Base-by-base conservation (phyloP, 805 yeast genomes). In the Brettanomyces anomalus region DNA sequence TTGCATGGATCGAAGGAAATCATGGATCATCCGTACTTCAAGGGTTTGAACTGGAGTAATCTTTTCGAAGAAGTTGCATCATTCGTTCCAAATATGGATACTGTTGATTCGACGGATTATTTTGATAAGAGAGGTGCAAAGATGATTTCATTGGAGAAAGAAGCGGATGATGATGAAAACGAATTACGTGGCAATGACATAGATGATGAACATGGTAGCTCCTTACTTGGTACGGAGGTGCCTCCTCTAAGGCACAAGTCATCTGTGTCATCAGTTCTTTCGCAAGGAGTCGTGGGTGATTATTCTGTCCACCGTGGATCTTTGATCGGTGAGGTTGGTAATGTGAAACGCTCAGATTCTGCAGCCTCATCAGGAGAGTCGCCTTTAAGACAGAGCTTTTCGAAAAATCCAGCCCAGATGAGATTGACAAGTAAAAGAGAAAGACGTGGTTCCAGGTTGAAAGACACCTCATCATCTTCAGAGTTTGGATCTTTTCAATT, bases 401-500 rank as follows among this genome's bases (percentile, higher is more conserved):
- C 60, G 19, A 56, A 56, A 4, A 48, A 57, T 7, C 47, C 52
- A 10, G 48, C 44, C 10, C 47, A 54, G 13, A 46, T 44, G 19
- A 36, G 46, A 1, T 67, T 74, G 10, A 75, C 71, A n/a, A n/a
- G 18, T 47, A 65, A 76, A 52, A 68, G 85, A 39, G 95, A 85
- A 49, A 71, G 90, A 44, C 68, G 93, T 40, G 77, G 86, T 3
- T 76, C 85, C 48, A 73, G 85, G 50, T 14, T 18, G n/a, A 57
- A 51, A 42, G 82, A 81, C 41, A 90, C 83, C 44, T 72, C 82
- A 3, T 65, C 68, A 19, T 66, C 70, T 6, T 67, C 76, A 6
- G 90, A 90, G 54, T 93, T 93, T 72, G 99, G 99, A 0, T 81
- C 93, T 4, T 93, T 93, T 61, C 81, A 85, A 46, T 93, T 85